These are phyloP conservation scores for Myxozyma neotropica DNA, from an alignment of 805 yeast species.

Conservation along the genomic window DNA sequence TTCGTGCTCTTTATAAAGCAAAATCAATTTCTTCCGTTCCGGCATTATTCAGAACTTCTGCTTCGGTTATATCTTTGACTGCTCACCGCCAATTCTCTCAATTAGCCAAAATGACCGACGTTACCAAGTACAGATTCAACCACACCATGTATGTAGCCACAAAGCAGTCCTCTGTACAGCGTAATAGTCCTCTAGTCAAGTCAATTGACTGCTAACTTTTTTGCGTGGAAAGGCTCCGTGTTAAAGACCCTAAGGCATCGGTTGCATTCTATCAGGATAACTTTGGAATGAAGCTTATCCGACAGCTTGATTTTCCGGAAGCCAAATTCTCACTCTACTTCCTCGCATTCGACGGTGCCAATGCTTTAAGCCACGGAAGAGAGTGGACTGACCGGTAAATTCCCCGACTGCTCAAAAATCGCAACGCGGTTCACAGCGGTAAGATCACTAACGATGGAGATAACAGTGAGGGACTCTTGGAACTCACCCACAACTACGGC, in stretches of 20 bases:
- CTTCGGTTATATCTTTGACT: not conserved
- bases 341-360: constrained; percentile 57
- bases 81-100: constrained; percentile 12
- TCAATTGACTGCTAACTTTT: not conserved
- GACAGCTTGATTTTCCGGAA: constrained; percentile 55
- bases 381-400: constrained; percentile 45
- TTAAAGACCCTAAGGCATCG: constrained; percentile 76
- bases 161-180: not conserved
- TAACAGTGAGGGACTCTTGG: constrained; percentile 67
- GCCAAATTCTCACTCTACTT: constrained; percentile 68
- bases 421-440: no score
- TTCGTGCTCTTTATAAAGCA: not conserved
- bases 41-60: not conserved
- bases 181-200: not conserved
- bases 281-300: constrained; percentile 71
- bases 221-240: constrained; percentile 59
- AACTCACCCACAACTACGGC: constrained; percentile 80
- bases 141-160: constrained; percentile 46
- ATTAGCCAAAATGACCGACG: constrained; percentile 33
- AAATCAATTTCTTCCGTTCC: not conserved
- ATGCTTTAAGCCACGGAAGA: constrained; percentile 45
- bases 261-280: constrained; percentile 70
- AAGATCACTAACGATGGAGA: constrained; percentile 5
- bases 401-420: no score
- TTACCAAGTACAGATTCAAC: constrained; percentile 49